Conservation (phyloP, 768 basidiomycete genomes). For the Rickenella mellea region DNA sequence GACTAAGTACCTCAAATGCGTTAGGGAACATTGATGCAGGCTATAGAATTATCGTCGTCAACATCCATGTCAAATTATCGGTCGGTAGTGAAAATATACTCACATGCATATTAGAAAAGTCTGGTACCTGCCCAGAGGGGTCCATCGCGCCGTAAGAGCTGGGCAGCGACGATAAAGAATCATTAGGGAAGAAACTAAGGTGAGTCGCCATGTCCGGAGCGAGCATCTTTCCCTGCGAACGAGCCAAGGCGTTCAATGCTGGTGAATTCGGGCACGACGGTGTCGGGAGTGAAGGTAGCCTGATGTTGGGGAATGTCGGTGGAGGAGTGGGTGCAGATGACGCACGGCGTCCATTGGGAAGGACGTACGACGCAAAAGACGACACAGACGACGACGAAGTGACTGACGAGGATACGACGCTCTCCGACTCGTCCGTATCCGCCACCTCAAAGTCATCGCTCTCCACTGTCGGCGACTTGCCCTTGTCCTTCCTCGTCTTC, state of each 20-base stretch:
- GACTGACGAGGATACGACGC: background rate
- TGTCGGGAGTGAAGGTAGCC: constrained; percentile 54
- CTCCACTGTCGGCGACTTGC: constrained; percentile 10
- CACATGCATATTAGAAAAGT: no score
- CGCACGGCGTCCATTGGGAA: constrained; percentile 28
- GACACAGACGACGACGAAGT: no score
- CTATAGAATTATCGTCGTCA: no score
- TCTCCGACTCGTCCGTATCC: background rate
- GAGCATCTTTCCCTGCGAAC: constrained; percentile 43
- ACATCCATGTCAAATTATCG: no score
- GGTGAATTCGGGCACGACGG: constrained; percentile 61
- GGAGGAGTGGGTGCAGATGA: constrained; percentile 56
- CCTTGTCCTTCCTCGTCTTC: constrained; percentile 43
- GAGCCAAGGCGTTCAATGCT: constrained; percentile 44
- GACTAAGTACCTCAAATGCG: no score
- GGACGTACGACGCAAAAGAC: background rate
- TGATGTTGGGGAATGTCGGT: constrained; percentile 56
- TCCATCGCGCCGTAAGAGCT: no score
- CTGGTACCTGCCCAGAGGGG: no score
- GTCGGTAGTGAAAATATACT: no score
- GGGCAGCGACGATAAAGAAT: constrained; percentile 30
- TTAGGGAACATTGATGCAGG: no score
- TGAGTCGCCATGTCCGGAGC: constrained; percentile 31
- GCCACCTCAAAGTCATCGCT: background rate
- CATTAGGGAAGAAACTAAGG: constrained; percentile 49